A percentile compares a stretch with the other conserved stretches of the same genome.
Conservation (phyloP, 441 rosid species). For the Pelargonium australe region DNA sequence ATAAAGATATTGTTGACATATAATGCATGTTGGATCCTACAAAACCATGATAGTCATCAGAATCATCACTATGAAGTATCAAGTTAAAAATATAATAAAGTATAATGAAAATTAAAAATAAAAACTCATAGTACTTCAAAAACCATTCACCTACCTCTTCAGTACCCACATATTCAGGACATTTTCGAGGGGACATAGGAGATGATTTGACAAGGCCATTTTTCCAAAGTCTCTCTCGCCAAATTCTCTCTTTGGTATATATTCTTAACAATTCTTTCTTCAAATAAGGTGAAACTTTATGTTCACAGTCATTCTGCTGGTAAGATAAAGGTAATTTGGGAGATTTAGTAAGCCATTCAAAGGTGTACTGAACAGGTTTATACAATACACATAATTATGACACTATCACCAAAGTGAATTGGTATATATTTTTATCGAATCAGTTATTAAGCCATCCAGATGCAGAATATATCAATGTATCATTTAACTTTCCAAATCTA, state of each 20-base stretch:
- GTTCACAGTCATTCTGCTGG: conserved; percentile 44
- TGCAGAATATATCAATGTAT: background rate
- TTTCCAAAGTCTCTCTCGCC: conserved; percentile 84
- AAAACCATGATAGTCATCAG: conserved; percentile 25
- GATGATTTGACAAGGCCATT: conserved; percentile 76
- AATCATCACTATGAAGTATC: conserved; percentile 14
- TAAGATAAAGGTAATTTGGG: conserved; percentile 15
- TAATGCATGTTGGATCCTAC: conserved; percentile 85
- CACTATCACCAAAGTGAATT: background rate
- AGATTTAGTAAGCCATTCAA: conserved; percentile 15
- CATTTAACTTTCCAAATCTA: background rate
- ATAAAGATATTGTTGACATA: conserved; percentile 85
- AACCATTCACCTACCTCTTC: conserved; percentile 58
- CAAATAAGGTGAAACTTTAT: conserved; percentile 54
- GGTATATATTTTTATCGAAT: background rate
- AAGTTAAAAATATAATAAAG: conserved; percentile 1
- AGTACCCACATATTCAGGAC: conserved; percentile 75
- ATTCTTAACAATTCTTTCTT: conserved; percentile 71
- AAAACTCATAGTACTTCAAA: conserved; percentile 16
- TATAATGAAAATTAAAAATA: conserved; percentile 17
- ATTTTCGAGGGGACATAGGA: conserved; percentile 56
- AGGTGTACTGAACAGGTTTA: background rate
- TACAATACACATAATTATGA: background rate
- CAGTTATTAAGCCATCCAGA: background rate
- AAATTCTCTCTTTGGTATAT: conserved; percentile 54